Percentiles rank a stretch among this genome's conserved stretches.
phyloP scores from a whole-genome alignment of 1,284 basidiomycete genomes.

The Exobasidium rhododendri region DNA sequence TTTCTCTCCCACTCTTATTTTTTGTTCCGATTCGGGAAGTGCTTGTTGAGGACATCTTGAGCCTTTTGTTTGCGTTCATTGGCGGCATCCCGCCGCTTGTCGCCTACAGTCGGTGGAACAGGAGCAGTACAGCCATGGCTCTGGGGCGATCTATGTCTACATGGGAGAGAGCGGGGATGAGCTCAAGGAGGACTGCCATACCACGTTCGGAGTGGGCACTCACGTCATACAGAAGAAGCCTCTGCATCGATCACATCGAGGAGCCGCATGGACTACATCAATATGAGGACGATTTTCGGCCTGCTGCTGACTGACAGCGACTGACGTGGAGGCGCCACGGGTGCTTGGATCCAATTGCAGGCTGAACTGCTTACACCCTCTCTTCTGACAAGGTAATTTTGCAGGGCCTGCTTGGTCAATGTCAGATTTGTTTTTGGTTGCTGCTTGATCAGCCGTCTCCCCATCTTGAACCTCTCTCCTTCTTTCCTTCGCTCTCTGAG shows the following conservation, averaged over 20 bases:
- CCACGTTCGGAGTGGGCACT: constrained; percentile 7
- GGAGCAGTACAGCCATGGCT: constrained; percentile 37
- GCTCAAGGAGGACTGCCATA: neutral
- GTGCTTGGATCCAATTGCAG: constrained; percentile 22
- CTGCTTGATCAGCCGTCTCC: neutral
- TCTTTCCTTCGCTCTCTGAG: constrained; percentile 5
- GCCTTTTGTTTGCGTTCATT: constrained; percentile 44
- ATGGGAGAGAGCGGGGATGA: neutral
- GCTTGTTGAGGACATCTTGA: constrained; percentile 36
- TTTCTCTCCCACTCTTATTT: constrained; percentile 11
- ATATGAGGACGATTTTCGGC: too few relatives aligned
- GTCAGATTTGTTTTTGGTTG: neutral
- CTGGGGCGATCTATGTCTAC: constrained; percentile 27
- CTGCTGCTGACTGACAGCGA: too few relatives aligned
- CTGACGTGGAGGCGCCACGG: too few relatives aligned
- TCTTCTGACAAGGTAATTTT: constrained; percentile 38
- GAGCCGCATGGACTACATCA: constrained; percentile 32
- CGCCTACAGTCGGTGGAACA: constrained; percentile 36
- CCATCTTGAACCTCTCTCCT: constrained; percentile 6
- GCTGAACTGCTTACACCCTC: constrained; percentile 39
- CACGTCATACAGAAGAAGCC: constrained; percentile 34
- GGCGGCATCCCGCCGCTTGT: constrained; percentile 31
- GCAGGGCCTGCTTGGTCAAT: constrained; percentile 14
- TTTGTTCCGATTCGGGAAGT: constrained; percentile 34
- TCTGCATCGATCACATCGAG: constrained; percentile 37